Evolutionary conservation across 768 basidiomycete genomes (phyloP), one percentile per base, ranked within the genome.

Genomic region (Rhodosporidiobolus sp.): DNA sequence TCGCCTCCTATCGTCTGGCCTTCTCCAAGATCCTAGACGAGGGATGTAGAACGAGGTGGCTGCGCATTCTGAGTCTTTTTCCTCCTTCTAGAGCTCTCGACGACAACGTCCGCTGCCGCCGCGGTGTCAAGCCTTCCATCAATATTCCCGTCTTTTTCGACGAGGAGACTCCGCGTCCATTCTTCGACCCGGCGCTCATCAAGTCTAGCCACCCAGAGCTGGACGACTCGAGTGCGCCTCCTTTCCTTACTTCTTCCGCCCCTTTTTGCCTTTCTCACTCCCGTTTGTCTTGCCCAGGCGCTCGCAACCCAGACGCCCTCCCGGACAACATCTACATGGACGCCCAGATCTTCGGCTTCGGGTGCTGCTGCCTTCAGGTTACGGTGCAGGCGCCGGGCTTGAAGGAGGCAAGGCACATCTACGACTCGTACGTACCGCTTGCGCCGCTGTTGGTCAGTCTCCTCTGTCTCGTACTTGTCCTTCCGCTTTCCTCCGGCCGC

Each of bases 271-370:
- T 14, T 7, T 7, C 38, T 43, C 7, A 43, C 10, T 19, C n/a
- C 10, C 49, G n/a, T n/a, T n/a, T 16, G 8, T 20, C 10, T 19
- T 8, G 61, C 35, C 55, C 73, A 91, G 93, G 96, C 84, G 94
- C 94, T 1, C 91, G 88, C 82, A 85, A 88, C 72, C 94, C 94
- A 3, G 92, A 93, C 8, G 94, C 94, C 24, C 85, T 92, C 48
- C 83, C 85, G 45, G 88, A 95, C 80, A 94, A 98, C 81, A 91
- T 99, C 74, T 98, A 98, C 80, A 86, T 98, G 84, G 96, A 99
- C 81, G 94, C 96, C 14, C 98, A 97, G 96, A 95, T 94, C 43
- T 99, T 99, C 81, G 96, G 96, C 58, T 98, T 98, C 95, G 96
- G 96, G 11, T 98, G 95, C 77, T 95, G 92, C 78, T 98, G 96